Conservation (phyloP, 768 basidiomycete species). For the Lactarius pseudohatsudake region DNA sequence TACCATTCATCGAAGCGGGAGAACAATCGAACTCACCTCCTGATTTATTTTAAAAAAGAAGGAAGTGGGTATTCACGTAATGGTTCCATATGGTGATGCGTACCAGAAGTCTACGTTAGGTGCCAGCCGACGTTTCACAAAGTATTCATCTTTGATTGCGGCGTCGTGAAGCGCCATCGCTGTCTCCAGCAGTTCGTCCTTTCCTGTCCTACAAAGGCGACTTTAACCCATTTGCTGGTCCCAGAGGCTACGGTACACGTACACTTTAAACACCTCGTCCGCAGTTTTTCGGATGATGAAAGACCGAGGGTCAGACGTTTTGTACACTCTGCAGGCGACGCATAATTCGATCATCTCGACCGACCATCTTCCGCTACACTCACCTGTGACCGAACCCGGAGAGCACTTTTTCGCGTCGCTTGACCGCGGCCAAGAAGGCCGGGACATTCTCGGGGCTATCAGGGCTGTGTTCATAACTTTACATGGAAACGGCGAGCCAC, state of each 20-base stretch:
- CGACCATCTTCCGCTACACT: conserved; percentile 27
- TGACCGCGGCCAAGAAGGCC: conserved; percentile 82
- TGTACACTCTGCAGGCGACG: conserved; percentile 54
- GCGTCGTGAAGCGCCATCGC: conserved; percentile 87
- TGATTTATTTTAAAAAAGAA: conserved; percentile 31
- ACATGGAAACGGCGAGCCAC: conserved; percentile 30
- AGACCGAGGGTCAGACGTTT: conserved; percentile 86
- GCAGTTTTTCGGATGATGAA: conserved; percentile 90
- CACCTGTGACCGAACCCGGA: conserved; percentile 89
- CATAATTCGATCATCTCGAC: conserved; percentile 7
- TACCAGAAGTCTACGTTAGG: conserved; percentile 94
- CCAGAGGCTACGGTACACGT: conserved; percentile 32
- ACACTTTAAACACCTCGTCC: conserved; percentile 90
- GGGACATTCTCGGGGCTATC: conserved; percentile 79
- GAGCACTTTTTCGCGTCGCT: conserved; percentile 82
- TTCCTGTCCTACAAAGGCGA: conserved; percentile 60
- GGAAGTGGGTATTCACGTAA: conserved; percentile 8
- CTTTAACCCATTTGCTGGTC: conserved; percentile 5
- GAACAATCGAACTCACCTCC: conserved; percentile 46
- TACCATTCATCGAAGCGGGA: neutral
- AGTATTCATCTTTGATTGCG: conserved; percentile 90
- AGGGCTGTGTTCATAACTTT: conserved; percentile 8
- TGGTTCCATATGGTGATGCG: conserved; percentile 31
- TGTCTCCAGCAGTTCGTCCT: conserved; percentile 81
- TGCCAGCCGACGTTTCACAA: conserved; percentile 73